These are phyloP conservation scores for Trichoderma asperellum DNA, from an alignment of 2,329 filamentous ascomycete genomes.

Conservation along the genomic window DNA sequence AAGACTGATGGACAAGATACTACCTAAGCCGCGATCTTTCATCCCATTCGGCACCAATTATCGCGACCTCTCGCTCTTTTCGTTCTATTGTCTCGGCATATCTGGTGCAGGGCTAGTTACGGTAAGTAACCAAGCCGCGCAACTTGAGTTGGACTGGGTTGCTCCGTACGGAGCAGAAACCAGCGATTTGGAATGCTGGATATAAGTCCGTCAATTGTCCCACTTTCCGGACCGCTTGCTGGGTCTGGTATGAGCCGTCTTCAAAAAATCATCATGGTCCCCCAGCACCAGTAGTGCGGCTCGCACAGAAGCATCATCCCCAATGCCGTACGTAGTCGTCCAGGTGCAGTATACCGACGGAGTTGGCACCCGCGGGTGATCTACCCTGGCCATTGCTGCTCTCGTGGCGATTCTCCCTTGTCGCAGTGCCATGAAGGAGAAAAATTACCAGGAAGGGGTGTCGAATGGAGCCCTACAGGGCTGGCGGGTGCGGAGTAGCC, in stretches of 20 bases:
- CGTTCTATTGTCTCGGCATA: constrained; percentile 10
- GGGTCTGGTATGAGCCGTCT: neutral
- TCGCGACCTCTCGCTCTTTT: neutral
- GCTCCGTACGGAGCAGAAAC: neutral
- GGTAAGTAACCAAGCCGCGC: constrained; percentile 11
- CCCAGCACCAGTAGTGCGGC: neutral
- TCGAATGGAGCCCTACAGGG: constrained; percentile 25
- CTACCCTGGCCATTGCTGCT: neutral
- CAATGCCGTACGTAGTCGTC: neutral
- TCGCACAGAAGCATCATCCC: neutral
- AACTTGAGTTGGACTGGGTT: neutral
- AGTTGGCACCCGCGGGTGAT: neutral
- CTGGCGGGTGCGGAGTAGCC: constrained; percentile 23
- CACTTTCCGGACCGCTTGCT: constrained; percentile 22
- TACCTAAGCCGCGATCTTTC: neutral
- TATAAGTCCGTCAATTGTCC: constrained; percentile 12
- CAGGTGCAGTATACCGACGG: neutral
- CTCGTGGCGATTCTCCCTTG: constrained; percentile 6
- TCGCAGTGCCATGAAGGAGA: neutral
- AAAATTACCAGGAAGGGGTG: neutral
- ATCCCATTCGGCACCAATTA: constrained; percentile 6
- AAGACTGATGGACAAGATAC: neutral
- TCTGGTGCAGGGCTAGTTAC: constrained; percentile 10
- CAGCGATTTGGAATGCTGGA: constrained; percentile 19
- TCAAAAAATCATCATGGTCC: neutral